Evolutionary conservation across 163 green algal species (phyloP).

Genomic region (Scenedesmus sp.): DNA sequence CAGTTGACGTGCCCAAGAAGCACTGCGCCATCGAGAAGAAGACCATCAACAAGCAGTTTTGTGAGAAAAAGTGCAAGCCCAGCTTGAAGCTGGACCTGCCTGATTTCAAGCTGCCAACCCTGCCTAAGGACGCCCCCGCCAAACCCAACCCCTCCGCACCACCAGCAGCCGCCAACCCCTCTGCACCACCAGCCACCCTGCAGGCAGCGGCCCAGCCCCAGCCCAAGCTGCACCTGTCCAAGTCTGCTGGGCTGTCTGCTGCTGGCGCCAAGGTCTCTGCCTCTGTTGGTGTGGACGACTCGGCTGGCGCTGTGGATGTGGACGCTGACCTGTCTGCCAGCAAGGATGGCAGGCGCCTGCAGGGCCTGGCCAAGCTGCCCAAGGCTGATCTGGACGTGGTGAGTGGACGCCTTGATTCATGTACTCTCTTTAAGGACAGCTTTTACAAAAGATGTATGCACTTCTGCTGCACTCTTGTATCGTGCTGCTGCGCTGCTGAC

Average conservation of each 20-base stretch:
- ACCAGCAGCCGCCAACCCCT: conserved; percentile 15
- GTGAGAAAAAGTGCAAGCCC: conserved; percentile 19
- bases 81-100: neutral
- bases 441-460: no score
- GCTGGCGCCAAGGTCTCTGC: neutral
- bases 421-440: no score
- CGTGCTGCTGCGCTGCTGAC: neutral
- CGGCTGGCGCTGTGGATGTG: neutral
- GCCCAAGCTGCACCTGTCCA: neutral
- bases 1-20: conserved; percentile 2
- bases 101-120: conserved; percentile 9
- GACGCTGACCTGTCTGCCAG: neutral
- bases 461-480: no score
- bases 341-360: neutral
- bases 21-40: neutral
- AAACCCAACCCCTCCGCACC: neutral
- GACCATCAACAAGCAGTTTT: neutral
- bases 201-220: neutral
- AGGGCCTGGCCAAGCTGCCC: neutral
- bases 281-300: neutral
- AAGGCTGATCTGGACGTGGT: neutral
- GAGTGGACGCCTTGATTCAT: no score
- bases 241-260: neutral
- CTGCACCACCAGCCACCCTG: conserved; percentile 11
- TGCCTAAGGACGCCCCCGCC: no score